These are phyloP conservation scores for Gossypium davidsonii DNA, from an alignment of 441 rosid species.

Conservation along the genomic window DNA sequence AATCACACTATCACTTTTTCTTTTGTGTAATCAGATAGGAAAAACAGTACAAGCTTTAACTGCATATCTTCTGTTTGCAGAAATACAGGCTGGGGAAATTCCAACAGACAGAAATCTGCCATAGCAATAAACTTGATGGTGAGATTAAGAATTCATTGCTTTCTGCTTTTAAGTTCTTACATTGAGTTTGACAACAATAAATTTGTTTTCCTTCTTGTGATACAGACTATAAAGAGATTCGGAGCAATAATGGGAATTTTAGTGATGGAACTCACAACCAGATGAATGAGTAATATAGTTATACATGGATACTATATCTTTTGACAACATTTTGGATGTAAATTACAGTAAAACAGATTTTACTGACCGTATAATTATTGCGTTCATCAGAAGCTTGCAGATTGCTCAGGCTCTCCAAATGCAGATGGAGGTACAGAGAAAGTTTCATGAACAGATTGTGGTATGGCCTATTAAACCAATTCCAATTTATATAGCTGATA, in stretches of 20 bases:
- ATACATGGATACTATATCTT: slow-evolving; percentile 2
- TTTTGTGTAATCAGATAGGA: background rate
- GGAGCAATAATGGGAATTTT: slow-evolving; percentile 27
- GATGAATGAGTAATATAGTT: slow-evolving; percentile 61
- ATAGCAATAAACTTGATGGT: slow-evolving; percentile 46
- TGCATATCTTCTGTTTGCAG: slow-evolving; percentile 36
- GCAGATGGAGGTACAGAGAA: slow-evolving; percentile 93
- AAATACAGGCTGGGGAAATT: slow-evolving; percentile 88
- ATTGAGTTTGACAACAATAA: slow-evolving; percentile 8
- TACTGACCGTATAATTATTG: slow-evolving; percentile 6
- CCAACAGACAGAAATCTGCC: slow-evolving; percentile 41
- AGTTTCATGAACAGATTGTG: slow-evolving; percentile 89
- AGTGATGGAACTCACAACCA: slow-evolving; percentile 39
- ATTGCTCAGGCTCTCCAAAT: slow-evolving; percentile 73
- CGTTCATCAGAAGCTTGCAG: slow-evolving; percentile 51
- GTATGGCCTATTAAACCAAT: slow-evolving; percentile 19
- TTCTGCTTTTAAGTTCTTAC: background rate
- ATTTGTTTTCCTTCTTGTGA: slow-evolving; percentile 15
- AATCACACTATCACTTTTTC: background rate
- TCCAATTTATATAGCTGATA: background rate
- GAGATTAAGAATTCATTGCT: background rate
- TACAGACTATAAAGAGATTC: slow-evolving; percentile 60
- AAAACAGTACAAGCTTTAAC: background rate
- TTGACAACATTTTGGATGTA: slow-evolving; percentile 12
- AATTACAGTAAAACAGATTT: background rate